These are phyloP conservation scores for Paecilomyces fulvus DNA, from an alignment of 2,329 filamentous ascomycete species.

Conservation along the genomic window DNA sequence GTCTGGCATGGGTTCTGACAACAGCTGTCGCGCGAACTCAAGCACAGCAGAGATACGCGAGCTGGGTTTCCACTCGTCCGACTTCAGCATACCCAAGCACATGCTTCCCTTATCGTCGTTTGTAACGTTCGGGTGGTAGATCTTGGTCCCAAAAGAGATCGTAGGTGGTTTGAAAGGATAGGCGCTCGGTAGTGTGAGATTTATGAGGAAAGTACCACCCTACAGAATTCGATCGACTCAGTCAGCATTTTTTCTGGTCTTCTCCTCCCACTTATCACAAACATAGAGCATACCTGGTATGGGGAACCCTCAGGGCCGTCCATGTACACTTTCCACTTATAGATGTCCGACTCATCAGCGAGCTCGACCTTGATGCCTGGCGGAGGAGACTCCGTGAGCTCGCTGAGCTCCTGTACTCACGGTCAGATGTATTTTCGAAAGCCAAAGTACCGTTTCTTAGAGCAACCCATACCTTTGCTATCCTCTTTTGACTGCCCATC, in stretches of 20 bases:
- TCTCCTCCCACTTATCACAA: background rate
- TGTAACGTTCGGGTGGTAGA: constrained; percentile 92
- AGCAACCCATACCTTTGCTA: constrained; percentile 32
- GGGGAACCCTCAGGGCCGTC: constrained; percentile 57
- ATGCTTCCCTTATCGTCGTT: constrained; percentile 79
- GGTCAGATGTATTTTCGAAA: constrained; percentile 1
- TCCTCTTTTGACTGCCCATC: constrained; percentile 40
- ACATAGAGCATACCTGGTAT: constrained; percentile 46
- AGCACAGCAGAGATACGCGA: constrained; percentile 69
- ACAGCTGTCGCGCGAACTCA: constrained; percentile 63
- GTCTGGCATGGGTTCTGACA: constrained; percentile 76
- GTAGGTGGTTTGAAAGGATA: constrained; percentile 87
- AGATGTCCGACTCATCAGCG: constrained; percentile 55
- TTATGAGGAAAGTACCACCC: constrained; percentile 66
- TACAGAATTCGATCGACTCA: constrained; percentile 19
- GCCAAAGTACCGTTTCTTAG: background rate
- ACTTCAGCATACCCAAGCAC: constrained; percentile 74
- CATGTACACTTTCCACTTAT: constrained; percentile 60
- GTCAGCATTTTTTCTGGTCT: background rate
- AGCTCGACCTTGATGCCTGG: constrained; percentile 49
- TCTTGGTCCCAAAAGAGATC: constrained; percentile 74
- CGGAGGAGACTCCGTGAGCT: constrained; percentile 48
- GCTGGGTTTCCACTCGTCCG: constrained; percentile 87
- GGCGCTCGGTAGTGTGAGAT: constrained; percentile 63
- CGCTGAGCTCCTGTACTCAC: constrained; percentile 49